A percentile compares a stretch with the other conserved stretches of the same genome.
phyloP scores from a whole-genome alignment of 2,329 filamentous ascomycete species.

The Colletotrichum coccodes region DNA sequence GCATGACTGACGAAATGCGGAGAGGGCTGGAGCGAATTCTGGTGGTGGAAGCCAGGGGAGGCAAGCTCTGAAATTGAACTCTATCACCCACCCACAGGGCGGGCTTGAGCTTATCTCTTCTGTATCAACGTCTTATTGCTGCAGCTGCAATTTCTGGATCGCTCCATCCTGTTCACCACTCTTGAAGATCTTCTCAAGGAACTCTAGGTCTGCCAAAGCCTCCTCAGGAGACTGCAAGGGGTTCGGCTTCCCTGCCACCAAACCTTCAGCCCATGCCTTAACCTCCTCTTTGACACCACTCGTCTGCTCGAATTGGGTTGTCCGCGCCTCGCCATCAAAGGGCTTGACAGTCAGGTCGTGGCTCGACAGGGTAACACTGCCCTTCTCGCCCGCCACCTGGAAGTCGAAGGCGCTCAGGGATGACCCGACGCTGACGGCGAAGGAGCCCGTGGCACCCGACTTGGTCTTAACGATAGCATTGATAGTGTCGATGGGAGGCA shows the following conservation, averaged over 20 bases:
- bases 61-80: slow-evolving; percentile 31
- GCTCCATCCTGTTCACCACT: slow-evolving; percentile 57
- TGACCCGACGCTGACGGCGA: slow-evolving; percentile 67
- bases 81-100: slow-evolving; percentile 14
- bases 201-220: slow-evolving; percentile 69
- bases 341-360: slow-evolving; percentile 54
- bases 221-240: slow-evolving; percentile 64
- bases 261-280: slow-evolving; percentile 66
- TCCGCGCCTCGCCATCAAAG: slow-evolving; percentile 44
- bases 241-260: slow-evolving; percentile 59
- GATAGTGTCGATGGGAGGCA: slow-evolving; percentile 75
- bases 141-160: slow-evolving; percentile 50
- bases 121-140: slow-evolving; percentile 34
- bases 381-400: slow-evolving; percentile 66
- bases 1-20: slow-evolving; percentile 71
- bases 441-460: slow-evolving; percentile 65
- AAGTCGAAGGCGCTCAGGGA: slow-evolving; percentile 64
- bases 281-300: slow-evolving; percentile 69
- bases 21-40: slow-evolving; percentile 66
- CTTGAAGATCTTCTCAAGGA: slow-evolving; percentile 62
- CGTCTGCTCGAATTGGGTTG: slow-evolving; percentile 56
- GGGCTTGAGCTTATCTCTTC: neutral
- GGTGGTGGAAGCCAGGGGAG: slow-evolving; percentile 16
- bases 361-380: slow-evolving; percentile 60
- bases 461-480: slow-evolving; percentile 66